phyloP scores from a whole-genome alignment of 768 basidiomycete genomes.

The Kwoniella heveanensis region DNA sequence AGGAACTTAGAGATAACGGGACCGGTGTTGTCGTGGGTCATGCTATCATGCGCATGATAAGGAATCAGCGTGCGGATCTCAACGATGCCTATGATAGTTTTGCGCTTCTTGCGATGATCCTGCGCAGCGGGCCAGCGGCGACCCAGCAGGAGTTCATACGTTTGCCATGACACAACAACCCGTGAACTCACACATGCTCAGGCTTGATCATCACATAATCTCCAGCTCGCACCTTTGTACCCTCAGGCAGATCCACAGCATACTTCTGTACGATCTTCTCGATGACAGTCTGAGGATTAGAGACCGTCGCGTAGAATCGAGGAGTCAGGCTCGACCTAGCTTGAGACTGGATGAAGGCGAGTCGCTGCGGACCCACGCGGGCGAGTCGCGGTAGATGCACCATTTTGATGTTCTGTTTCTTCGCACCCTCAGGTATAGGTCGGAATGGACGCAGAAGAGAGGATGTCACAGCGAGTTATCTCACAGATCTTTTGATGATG shows the following conservation, averaged over 20 bases:
- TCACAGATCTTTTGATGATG: background rate
- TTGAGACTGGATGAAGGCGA: conserved; percentile 14
- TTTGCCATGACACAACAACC: background rate
- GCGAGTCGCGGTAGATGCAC: conserved; percentile 16
- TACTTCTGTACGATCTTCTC: conserved; percentile 98
- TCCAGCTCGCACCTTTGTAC: conserved; percentile 81
- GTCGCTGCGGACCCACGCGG: conserved; percentile 9
- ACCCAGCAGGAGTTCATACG: too few species aligned
- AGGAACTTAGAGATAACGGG: conserved; percentile 98
- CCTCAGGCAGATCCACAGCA: conserved; percentile 80
- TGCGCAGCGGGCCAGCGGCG: too few species aligned
- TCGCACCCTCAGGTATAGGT: too few species aligned
- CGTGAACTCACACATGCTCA: conserved; percentile 70
- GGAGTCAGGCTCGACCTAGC: background rate
- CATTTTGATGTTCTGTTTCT: conserved; percentile 1
- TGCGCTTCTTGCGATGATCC: too few species aligned
- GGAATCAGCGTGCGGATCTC: too few species aligned
- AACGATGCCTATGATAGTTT: too few species aligned
- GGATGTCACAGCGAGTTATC: too few species aligned
- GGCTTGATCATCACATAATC: conserved; percentile 99
- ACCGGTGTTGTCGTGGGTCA: conserved; percentile 82
- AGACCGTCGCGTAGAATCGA: conserved; percentile 42
- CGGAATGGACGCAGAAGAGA: too few species aligned
- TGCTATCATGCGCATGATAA: conserved; percentile 33
- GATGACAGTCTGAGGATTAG: conserved; percentile 73